Base-by-base conservation (phyloP, 2,329 filamentous ascomycete genomes). In the Cyphellophora attinorum region DNA sequence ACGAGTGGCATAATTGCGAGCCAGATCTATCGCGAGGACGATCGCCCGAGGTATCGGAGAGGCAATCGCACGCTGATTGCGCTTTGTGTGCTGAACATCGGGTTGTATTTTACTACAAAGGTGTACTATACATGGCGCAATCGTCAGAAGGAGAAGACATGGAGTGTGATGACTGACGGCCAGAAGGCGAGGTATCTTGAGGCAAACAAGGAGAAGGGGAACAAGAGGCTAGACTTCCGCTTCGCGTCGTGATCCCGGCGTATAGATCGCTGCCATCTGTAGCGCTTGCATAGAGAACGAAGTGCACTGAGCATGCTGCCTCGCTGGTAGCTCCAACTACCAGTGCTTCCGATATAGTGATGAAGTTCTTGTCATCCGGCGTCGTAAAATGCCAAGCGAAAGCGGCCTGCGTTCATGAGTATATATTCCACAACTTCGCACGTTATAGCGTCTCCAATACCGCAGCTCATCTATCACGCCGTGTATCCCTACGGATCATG, bases 31-130 rank as follows among this genome's bases (percentile, higher is more conserved):
- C 51, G 40, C 6, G 30, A 42, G 35, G 41, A 65, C 37, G 74
- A 77, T 38, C 59, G 60, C 5, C 72, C 73, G 0, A 70, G 72
- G 45, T 78, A 76, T 50, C 68, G 69, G 40, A 62, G 51, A 3
- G 74, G 74, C 5, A 40, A 67, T 60, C 46, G 62, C 4, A 41
- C 45, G 3, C 39, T 55, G n/a, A 29, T 55, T 6, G 41, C 36
- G 2, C 31, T 56, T 2, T 40, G 40, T 14, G 41, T 42, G 4
- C 35, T 46, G 11, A 55, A 53, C 29, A 42, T 54, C 8, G 42
- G 41, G 6, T 33, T 54, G 11, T 57, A 55, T 30, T 13, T 45
- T 5, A 37, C 49, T 16, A 49, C 51, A 2, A 58, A 58, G 33
- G 34, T 35, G 10, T 58, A 59, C 43, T 59, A 58, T 40, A 42